Conservation (phyloP, 805 yeast species). For the Candida golubevii region DNA sequence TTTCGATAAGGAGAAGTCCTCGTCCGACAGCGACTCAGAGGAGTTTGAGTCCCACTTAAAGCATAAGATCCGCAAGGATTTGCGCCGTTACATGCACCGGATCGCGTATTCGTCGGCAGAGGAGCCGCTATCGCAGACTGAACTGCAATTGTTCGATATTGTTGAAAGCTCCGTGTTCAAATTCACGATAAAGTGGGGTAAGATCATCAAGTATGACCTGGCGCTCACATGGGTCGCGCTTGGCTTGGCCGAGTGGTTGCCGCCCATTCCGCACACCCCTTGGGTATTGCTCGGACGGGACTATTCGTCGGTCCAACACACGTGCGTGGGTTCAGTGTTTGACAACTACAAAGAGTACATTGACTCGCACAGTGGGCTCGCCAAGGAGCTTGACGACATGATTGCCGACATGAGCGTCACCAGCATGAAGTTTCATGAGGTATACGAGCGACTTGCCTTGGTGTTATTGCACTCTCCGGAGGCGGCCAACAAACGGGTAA, state of each 20-base stretch:
- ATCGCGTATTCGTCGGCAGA: conserved; percentile 27
- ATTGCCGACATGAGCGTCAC: conserved; percentile 25
- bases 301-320: conserved; percentile 23
- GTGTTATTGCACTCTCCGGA: conserved; percentile 75
- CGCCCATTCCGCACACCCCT: conserved; percentile 53
- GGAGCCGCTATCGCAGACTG: conserved; percentile 36
- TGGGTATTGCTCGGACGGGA: conserved; percentile 57
- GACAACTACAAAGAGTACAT: conserved; percentile 39
- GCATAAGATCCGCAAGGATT: conserved; percentile 48
- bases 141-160: conserved; percentile 49
- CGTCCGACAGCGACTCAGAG: conserved; percentile 9
- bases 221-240: conserved; percentile 87
- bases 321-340: conserved; percentile 29
- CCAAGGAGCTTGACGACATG: conserved; percentile 20
- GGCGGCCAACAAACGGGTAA: conserved; percentile 24
- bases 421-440: conserved; percentile 55
- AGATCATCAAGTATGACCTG: conserved; percentile 68
- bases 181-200: conserved; percentile 77
- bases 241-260: conserved; percentile 85
- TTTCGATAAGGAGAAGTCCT: conserved; percentile 15
- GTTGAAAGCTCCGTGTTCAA: conserved; percentile 57
- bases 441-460: conserved; percentile 70
- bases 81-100: conserved; percentile 55
- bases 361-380: conserved; percentile 26
- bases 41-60: conserved; percentile 22